Evolutionary conservation across 306 rosid genomes (phyloP).

Genomic region (Mimosa pudica): DNA sequence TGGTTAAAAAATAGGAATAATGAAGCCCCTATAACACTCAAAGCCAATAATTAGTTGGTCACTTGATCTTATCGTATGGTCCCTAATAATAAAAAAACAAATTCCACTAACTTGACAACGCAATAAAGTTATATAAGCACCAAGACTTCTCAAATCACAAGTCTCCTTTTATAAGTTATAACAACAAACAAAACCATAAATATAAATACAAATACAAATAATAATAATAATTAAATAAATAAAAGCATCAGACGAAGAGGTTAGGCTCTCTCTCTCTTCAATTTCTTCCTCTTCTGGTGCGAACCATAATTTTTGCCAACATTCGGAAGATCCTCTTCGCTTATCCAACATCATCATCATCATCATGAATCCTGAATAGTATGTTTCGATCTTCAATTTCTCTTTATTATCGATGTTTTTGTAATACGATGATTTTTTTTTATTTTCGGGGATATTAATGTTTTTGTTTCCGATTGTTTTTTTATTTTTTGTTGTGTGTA

Average conservation of each 20-base stretch:
- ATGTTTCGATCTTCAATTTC: slow-evolving; percentile 10
- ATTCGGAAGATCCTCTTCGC: neutral
- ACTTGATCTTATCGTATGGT: neutral
- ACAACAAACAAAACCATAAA: neutral
- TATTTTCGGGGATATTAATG: neutral
- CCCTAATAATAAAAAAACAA: neutral
- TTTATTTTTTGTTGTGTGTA: neutral
- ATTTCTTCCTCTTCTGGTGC: slow-evolving; percentile 7
- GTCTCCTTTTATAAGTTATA: neutral
- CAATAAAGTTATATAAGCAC: neutral
- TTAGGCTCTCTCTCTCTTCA: neutral
- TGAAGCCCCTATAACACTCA: neutral
- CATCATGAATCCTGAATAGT: slow-evolving; percentile 57
- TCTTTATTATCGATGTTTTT: neutral
- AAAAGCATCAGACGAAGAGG: neutral
- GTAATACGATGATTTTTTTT: neutral
- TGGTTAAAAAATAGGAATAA: neutral
- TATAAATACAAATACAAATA: too few species aligned
- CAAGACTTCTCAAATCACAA: neutral
- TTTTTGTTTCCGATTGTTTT: slow-evolving; percentile 1
- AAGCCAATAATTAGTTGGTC: neutral
- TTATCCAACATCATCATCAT: neutral
- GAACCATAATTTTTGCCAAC: neutral
- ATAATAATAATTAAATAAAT: too few species aligned
- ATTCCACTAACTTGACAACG: neutral